Conservation (phyloP, 129 eudicot species). For the Centaurea solstitialis region DNA sequence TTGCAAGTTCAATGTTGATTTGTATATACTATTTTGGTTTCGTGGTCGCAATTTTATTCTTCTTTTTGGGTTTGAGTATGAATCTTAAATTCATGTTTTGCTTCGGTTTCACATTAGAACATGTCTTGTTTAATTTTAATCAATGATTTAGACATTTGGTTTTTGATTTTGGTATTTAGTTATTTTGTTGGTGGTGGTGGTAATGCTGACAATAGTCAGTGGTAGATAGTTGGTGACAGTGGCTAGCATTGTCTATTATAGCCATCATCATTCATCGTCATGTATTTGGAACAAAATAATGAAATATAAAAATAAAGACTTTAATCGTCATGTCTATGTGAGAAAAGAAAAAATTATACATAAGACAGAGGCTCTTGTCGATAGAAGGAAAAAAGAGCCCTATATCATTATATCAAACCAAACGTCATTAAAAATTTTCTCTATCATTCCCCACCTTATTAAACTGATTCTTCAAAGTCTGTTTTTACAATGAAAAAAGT, state of each 20-base stretch:
- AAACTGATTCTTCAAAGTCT: not conserved
- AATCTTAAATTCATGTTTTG: not conserved
- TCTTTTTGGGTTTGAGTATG: not conserved
- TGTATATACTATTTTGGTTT: not conserved
- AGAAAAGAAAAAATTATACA: not conserved
- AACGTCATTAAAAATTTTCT: not conserved
- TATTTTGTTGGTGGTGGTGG: not conserved
- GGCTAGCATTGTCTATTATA: not conserved
- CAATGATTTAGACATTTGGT: not conserved
- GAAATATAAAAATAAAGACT: no score
- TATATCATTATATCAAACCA: not conserved
- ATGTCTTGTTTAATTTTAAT: not conserved
- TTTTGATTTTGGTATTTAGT: no score
- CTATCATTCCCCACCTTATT: not conserved
- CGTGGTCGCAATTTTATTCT: not conserved
- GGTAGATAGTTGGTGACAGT: no score
- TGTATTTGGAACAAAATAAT: not conserved
- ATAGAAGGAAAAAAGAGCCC: not conserved
- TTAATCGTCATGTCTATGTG: not conserved
- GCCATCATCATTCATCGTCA: not conserved
- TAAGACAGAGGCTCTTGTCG: not conserved
- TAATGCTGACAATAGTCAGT: no score
- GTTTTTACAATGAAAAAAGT: not conserved
- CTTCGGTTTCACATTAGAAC: not conserved
- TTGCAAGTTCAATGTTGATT: not conserved